phyloP scores from a whole-genome alignment of 495 filamentous ascomycete species.

The Penicillium herquei region DNA sequence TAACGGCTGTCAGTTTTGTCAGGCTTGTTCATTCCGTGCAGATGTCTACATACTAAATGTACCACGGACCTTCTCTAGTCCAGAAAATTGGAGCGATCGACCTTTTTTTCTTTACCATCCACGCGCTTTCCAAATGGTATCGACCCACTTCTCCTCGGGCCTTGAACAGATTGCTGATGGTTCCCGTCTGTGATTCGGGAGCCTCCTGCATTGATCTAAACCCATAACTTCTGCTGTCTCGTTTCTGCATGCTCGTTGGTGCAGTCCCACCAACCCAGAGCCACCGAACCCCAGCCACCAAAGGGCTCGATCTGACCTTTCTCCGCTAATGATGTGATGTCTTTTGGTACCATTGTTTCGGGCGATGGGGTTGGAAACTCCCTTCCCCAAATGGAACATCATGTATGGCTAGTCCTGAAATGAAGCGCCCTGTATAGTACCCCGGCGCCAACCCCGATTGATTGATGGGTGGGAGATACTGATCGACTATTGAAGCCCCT shows the following conservation, averaged over 20 bases:
- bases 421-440: conserved; percentile 28
- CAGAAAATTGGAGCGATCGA: not conserved
- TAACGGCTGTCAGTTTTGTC: conserved; percentile 5
- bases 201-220: conserved; percentile 27
- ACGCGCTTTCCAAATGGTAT: conserved; percentile 1
- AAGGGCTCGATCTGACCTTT: conserved; percentile 32
- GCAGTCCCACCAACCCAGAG: conserved; percentile 20
- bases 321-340: conserved; percentile 38
- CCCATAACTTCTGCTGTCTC: conserved; percentile 15
- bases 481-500: conserved; percentile 29
- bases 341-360: conserved; percentile 11
- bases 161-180: conserved; percentile 16
- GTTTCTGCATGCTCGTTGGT: conserved; percentile 41
- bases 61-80: not conserved
- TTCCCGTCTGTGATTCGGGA: conserved; percentile 29
- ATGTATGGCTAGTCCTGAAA: conserved; percentile 31
- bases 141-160: conserved; percentile 4
- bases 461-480: conserved; percentile 33
- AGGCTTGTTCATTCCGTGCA: not conserved
- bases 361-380: conserved; percentile 11
- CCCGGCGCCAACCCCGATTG: conserved; percentile 35
- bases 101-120: not conserved
- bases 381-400: conserved; percentile 3
- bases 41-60: too few species aligned
- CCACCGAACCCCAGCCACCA: conserved; percentile 29